Percentiles rank a stretch among this genome's conserved stretches.
phyloP scores from a whole-genome alignment of 176 grass and related monocot genomes.

The Areca catechu region DNA sequence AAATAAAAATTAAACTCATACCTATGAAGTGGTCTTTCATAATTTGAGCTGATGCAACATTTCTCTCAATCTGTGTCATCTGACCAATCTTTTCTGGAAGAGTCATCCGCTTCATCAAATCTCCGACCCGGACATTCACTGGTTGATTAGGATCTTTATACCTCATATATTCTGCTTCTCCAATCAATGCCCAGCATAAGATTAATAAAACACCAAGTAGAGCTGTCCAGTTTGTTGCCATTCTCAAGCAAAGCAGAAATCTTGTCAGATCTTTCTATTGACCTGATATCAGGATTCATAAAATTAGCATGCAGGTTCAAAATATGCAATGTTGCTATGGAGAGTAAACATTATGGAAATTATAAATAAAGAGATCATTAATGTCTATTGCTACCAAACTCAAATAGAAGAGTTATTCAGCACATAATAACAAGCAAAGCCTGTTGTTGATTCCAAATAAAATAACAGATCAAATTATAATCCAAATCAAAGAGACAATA shows the following conservation, averaged over 20 bases:
- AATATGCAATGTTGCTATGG: too few species aligned
- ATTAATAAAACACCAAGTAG: slow-evolving; percentile 33
- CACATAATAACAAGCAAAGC: too few species aligned
- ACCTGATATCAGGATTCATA: too few species aligned
- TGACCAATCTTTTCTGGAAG: slow-evolving; percentile 90
- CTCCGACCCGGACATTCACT: slow-evolving; percentile 42
- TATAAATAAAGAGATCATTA: too few species aligned
- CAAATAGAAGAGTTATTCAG: too few species aligned
- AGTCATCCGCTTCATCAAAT: slow-evolving; percentile 62
- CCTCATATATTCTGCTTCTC: slow-evolving; percentile 30
- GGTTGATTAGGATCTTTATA: slow-evolving; percentile 56
- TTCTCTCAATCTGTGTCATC: slow-evolving; percentile 96
- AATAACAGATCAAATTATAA: too few species aligned
- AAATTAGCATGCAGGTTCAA: too few species aligned
- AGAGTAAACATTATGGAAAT: too few species aligned
- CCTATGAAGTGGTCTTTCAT: slow-evolving; percentile 75
- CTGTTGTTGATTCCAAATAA: too few species aligned
- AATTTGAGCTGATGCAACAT: slow-evolving; percentile 52
- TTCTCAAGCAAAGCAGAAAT: slow-evolving; percentile 42
- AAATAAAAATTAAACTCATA: background rate
- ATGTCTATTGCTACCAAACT: too few species aligned
- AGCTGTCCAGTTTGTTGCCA: slow-evolving; percentile 40
- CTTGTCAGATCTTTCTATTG: background rate
- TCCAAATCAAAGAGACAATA: too few species aligned
- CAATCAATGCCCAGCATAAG: slow-evolving; percentile 34